Evolutionary conservation across 306 rosid genomes (phyloP).

Genomic region (Notholithocarpus densiflorus): DNA sequence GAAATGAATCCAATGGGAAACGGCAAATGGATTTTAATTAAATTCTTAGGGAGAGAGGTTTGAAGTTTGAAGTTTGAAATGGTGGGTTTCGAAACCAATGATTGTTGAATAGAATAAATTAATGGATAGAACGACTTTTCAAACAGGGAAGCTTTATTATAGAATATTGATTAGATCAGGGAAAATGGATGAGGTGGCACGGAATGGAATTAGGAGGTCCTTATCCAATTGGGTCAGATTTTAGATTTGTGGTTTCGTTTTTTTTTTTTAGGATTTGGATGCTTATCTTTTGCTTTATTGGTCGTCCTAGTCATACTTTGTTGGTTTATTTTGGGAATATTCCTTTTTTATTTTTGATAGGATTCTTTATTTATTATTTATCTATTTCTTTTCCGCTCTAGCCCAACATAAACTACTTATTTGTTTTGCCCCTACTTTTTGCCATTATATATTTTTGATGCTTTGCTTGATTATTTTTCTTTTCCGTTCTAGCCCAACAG

Average conservation of each 20-base stretch:
- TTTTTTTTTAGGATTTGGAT: neutral
- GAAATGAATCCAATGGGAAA: constrained; percentile 31
- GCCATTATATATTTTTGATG: too few species aligned
- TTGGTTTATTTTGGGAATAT: constrained; percentile 10
- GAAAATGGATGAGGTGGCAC: neutral
- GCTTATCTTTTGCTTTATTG: constrained; percentile 32
- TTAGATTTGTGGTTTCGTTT: neutral
- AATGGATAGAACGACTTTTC: neutral
- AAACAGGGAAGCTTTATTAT: neutral
- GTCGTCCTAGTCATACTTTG: constrained; percentile 22
- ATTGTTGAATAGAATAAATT: neutral
- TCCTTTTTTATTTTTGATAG: neutral
- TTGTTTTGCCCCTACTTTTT: neutral
- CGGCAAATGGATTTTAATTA: constrained; percentile 19
- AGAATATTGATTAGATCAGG: neutral
- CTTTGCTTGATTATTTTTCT: too few species aligned
- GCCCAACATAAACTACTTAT: neutral
- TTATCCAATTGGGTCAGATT: constrained; percentile 45
- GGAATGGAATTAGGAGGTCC: constrained; percentile 11
- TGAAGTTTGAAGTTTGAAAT: constrained; percentile 1
- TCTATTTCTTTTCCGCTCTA: neutral
- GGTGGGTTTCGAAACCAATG: neutral
- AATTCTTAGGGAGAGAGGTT: neutral
- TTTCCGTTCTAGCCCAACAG: too few species aligned
- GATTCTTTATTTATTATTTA: neutral